Evolutionary conservation across 768 basidiomycete genomes (phyloP).

Genomic region (Mycena latifolia): DNA sequence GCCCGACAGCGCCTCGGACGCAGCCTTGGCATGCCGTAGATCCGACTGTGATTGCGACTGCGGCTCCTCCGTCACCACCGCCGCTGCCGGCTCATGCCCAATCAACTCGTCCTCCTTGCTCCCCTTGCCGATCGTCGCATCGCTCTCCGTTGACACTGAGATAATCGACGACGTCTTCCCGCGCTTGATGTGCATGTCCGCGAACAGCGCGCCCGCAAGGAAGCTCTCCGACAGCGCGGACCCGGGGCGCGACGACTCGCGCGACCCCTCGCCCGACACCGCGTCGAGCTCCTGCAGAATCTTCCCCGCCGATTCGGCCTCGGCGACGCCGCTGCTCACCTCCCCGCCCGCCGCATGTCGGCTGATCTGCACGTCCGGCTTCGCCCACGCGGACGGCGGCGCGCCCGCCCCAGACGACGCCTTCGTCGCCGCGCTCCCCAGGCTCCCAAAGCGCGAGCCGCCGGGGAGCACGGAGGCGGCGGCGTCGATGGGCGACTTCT

Average conservation of each 20-base stretch:
- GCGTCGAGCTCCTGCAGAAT: slow-evolving; percentile 60
- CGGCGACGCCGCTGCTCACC: slow-evolving; percentile 54
- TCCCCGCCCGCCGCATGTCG: slow-evolving; percentile 64
- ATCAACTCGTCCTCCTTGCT: slow-evolving; percentile 38
- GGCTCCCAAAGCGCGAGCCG: slow-evolving; percentile 31
- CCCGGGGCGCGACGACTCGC: slow-evolving; percentile 40
- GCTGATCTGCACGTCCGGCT: slow-evolving; percentile 69
- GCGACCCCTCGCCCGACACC: slow-evolving; percentile 28
- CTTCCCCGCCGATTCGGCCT: slow-evolving; percentile 55
- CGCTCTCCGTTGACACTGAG: slow-evolving; percentile 48
- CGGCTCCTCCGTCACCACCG: slow-evolving; percentile 33
- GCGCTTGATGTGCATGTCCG: slow-evolving; percentile 51
- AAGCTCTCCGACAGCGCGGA: slow-evolving; percentile 41
- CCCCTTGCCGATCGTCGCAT: slow-evolving; percentile 49
- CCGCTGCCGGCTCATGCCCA: slow-evolving; percentile 26
- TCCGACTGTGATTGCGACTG: not conserved
- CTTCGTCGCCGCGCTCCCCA: slow-evolving; percentile 37
- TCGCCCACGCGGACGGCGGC: slow-evolving; percentile 64
- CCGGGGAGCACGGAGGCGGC: slow-evolving; percentile 22
- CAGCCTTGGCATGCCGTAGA: slow-evolving; percentile 15
- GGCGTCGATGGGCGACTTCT: slow-evolving; percentile 57
- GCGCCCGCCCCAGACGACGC: slow-evolving; percentile 35
- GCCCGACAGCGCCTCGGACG: slow-evolving; percentile 10
- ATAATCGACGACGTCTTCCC: slow-evolving; percentile 56
- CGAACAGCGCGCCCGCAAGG: slow-evolving; percentile 39